Evolutionary conservation across 495 filamentous ascomycete species (phyloP), one percentile per base, ranked within the genome.

Genomic region (Talaromyces wortmannii): DNA sequence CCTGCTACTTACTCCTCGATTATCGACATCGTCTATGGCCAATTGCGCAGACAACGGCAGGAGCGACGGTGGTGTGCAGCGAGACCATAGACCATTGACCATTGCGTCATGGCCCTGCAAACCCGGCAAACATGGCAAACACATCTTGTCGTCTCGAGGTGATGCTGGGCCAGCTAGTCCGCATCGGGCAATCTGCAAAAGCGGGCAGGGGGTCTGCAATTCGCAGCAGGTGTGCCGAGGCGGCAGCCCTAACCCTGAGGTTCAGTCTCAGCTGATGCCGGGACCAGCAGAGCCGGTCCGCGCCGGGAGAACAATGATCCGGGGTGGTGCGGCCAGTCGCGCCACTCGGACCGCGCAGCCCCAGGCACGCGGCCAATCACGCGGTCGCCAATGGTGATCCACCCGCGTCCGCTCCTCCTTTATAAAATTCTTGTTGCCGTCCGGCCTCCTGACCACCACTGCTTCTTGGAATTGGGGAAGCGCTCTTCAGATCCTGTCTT

Each of bases 1-100:
- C 12, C 30, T 32, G 50, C 30, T 63, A 76, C 83, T 78, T 75
- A 85, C 85, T 87, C 83, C 59, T 79, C 71, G 53, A 88, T 79
- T 61, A 88, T 74, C 59, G 81, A 84, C 86, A 90, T 90, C 50
- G 59, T 32, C 48, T 49, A 29, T 23, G 23, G 23, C 23, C 23
- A 23, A 23, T 23, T 23, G 23, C 8, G 36, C 36, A 40, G 36
- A 40, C 36, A 13, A 23, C 23, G 23, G 23, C 23, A 23, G 23
- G 23, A 23, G 23, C 23, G 23, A 23, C 23, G 1, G 23, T 23
- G 23, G 23, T 23, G 23, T 23, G 23, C n/a, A n/a, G n/a, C n/a
- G n/a, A n/a, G n/a, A n/a, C n/a, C n/a, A n/a, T n/a, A n/a, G n/a
- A n/a, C 2, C 23, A 23, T 23, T 1, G 23, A 40, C 13, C 8